Evolutionary conservation across 495 filamentous ascomycete genomes (phyloP).

Genomic region (Podospora anserina): DNA sequence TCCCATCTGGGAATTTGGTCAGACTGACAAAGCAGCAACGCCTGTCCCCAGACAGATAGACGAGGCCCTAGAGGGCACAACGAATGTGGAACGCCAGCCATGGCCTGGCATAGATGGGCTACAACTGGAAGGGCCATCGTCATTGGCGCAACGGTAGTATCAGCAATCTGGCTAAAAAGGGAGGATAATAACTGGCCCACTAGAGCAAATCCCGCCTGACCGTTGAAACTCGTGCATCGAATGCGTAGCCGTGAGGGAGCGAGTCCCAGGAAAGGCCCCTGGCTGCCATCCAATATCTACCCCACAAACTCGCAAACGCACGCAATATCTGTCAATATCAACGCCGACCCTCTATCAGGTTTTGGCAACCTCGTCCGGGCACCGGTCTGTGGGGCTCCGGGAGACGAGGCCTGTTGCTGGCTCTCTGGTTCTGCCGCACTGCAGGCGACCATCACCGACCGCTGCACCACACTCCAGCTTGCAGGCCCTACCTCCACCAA

Average conservation of each 20-base stretch:
- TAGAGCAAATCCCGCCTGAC: conserved; percentile 8
- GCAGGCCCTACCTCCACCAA: conserved; percentile 14
- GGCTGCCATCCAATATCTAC: conserved; percentile 24
- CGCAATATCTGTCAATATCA: conserved; percentile 33
- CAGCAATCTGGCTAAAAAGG: conserved; percentile 38
- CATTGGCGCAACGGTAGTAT: conserved; percentile 26
- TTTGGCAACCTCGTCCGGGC: conserved; percentile 14
- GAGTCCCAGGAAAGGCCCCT: conserved; percentile 19
- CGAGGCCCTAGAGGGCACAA: conserved; percentile 13
- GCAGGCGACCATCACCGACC: conserved; percentile 9
- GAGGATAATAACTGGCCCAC: conserved; percentile 19
- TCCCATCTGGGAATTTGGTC: conserved; percentile 30
- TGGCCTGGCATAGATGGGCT: neutral
- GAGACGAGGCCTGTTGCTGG: neutral
- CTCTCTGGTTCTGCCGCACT: conserved; percentile 4
- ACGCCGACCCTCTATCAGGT: conserved; percentile 19
- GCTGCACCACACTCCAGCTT: conserved; percentile 15
- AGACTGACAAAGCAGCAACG: conserved; percentile 36
- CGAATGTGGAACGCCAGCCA: conserved; percentile 21
- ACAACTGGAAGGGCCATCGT: neutral
- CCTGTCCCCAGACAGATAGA: conserved; percentile 15
- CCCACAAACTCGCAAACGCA: conserved; percentile 44
- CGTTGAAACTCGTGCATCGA: conserved; percentile 1
- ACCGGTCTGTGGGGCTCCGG: conserved; percentile 26
- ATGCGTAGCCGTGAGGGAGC: conserved; percentile 1